Evolutionary conservation across 148 eudicot genomes (phyloP).

Genomic region (Cornus controversa): DNA sequence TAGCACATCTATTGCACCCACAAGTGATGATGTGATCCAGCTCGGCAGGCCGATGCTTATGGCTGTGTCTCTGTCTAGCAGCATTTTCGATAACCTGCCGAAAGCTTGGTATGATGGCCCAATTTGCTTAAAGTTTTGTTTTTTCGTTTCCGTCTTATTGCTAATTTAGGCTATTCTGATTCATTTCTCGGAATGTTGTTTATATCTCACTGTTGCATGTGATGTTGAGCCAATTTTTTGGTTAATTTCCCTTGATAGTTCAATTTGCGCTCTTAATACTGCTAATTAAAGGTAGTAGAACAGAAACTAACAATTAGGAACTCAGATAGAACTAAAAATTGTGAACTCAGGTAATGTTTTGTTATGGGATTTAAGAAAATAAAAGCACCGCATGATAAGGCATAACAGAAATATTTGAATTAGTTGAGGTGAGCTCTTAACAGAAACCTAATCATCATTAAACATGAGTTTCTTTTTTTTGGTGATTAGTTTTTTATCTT

Average conservation of each 20-base stretch:
- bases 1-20: slow-evolving; percentile 32
- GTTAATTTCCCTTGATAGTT: not conserved
- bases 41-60: slow-evolving; percentile 83
- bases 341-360: not conserved
- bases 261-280: too few relatives aligned
- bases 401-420: not conserved
- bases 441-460: too few relatives aligned
- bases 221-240: too few relatives aligned
- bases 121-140: not conserved
- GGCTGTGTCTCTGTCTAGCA: slow-evolving; percentile 59
- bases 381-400: too few relatives aligned
- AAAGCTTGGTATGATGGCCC: slow-evolving; percentile 69
- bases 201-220: too few relatives aligned
- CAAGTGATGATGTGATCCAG: slow-evolving; percentile 46
- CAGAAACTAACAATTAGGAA: not conserved
- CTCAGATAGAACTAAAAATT: not conserved
- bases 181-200: not conserved
- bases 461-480: too few relatives aligned
- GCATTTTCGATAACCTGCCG: slow-evolving; percentile 62
- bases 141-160: not conserved
- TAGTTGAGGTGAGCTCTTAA: not conserved
- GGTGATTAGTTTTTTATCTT: too few relatives aligned
- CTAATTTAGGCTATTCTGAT: not conserved
- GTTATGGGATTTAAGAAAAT: not conserved
- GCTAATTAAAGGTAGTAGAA: too few relatives aligned